These are phyloP conservation scores for Trametes pubescens DNA, from an alignment of 1,284 basidiomycete genomes.

Conservation along the genomic window DNA sequence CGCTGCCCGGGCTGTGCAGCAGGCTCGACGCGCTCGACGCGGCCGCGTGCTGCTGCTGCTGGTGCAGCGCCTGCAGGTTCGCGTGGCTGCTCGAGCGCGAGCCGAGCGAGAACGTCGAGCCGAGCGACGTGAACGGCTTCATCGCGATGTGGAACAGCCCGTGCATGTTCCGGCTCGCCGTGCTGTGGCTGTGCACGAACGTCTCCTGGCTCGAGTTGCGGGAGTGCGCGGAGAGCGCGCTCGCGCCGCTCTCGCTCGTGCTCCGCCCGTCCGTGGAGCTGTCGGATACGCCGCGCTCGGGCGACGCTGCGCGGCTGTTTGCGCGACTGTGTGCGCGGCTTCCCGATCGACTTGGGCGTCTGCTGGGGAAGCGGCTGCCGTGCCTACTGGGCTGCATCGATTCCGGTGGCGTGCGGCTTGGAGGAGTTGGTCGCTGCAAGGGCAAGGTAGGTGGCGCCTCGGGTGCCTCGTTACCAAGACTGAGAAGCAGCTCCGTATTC, in stretches of 20 bases:
- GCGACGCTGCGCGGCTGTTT: conserved; percentile 56
- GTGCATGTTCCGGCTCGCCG: conserved; percentile 60
- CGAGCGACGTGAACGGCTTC: conserved; percentile 63
- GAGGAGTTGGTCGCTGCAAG: conserved; percentile 37
- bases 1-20: conserved; percentile 6
- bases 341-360: conserved; percentile 44
- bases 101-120: conserved; percentile 44
- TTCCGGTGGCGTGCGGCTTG: conserved; percentile 39
- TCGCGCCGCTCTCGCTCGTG: neutral
- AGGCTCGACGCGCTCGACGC: neutral
- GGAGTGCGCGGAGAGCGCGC: conserved; percentile 7
- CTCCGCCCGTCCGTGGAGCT: conserved; percentile 8
- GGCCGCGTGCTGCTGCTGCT: conserved; percentile 9
- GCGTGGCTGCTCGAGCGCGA: conserved; percentile 48
- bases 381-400: conserved; percentile 40
- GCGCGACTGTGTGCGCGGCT: conserved; percentile 45
- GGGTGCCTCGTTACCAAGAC: conserved; percentile 53
- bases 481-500: conserved; percentile 82
- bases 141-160: conserved; percentile 66
- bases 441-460: conserved; percentile 47
- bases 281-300: conserved; percentile 47
- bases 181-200: conserved; percentile 57
- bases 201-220: conserved; percentile 43
- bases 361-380: conserved; percentile 46
- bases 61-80: conserved; percentile 38